Percentiles rank a stretch among this genome's conserved stretches.
Conservation (phyloP, 1,284 basidiomycete species). For the Cryptococcus sp. region DNA sequence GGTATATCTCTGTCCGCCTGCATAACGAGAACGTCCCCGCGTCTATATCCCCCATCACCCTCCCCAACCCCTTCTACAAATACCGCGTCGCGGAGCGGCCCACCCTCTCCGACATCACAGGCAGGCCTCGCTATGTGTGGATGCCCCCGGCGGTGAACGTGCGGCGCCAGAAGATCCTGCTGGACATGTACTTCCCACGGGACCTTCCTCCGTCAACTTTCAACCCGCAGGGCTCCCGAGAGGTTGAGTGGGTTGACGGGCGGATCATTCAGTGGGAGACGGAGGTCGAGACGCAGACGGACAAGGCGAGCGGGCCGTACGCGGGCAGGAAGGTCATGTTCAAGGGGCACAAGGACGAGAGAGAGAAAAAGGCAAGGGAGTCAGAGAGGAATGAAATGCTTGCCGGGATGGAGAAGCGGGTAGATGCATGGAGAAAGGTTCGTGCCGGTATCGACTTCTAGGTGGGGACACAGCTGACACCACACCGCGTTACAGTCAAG, state of each 20-base stretch:
- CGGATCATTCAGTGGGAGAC: constrained; percentile 24
- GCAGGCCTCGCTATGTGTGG: constrained; percentile 11
- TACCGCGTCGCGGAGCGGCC: constrained; percentile 2
- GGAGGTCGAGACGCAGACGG: constrained; percentile 8
- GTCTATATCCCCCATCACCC: neutral
- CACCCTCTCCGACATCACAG: constrained; percentile 7
- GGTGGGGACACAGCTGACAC: neutral
- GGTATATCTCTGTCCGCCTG: constrained; percentile 17
- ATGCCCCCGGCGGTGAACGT: constrained; percentile 21
- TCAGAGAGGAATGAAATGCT: constrained; percentile 36
- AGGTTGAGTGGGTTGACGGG: constrained; percentile 20
- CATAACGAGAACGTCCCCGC: neutral
- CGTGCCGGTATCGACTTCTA: constrained; percentile 10
- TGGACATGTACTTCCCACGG: constrained; percentile 23
- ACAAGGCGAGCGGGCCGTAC: constrained; percentile 29
- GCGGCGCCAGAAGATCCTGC: constrained; percentile 35
- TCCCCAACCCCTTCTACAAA: constrained; percentile 42
- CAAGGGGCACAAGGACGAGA: constrained; percentile 45
- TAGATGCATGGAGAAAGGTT: constrained; percentile 46
- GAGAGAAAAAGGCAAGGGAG: constrained; percentile 26
- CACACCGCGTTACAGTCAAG: constrained; percentile 14
- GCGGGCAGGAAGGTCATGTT: constrained; percentile 34
- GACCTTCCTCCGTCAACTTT: constrained; percentile 32
- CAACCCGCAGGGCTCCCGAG: constrained; percentile 14
- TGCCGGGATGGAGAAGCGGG: constrained; percentile 44